Evolutionary conservation across 305 asterid genomes (phyloP).

Genomic region (Rubia balearica): DNA sequence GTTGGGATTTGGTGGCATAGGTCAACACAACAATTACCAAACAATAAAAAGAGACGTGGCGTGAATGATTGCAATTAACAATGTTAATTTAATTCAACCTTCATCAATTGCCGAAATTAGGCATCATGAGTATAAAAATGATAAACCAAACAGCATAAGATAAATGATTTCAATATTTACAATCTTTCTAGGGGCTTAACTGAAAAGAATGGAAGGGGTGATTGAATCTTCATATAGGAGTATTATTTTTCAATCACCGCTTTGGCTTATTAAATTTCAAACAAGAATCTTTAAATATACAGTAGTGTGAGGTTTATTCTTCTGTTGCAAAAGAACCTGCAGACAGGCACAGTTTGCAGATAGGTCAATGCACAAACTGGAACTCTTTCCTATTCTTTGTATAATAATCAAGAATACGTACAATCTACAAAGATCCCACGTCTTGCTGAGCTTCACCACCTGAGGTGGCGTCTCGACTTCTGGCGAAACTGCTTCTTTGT

Average conservation of each 20-base stretch:
- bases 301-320: not conserved
- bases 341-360: not conserved
- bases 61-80: not conserved
- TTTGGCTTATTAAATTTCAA: not conserved
- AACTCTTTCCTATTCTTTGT: too few relatives aligned
- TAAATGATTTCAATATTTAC: too few relatives aligned
- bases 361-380: not conserved
- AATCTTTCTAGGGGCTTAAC: too few relatives aligned
- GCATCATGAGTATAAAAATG: too few relatives aligned
- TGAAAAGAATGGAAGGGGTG: not conserved
- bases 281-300: not conserved
- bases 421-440: not conserved
- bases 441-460: conserved; percentile 41
- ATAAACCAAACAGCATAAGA: too few relatives aligned
- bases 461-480: conserved; percentile 45
- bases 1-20: not conserved
- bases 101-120: not conserved
- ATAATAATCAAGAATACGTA: not conserved
- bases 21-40: not conserved
- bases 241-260: not conserved
- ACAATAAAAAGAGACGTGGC: not conserved
- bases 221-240: too few relatives aligned
- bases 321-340: not conserved
- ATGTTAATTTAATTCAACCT: not conserved
- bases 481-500: conserved; percentile 60